Base-by-base conservation (phyloP, 2,329 filamentous ascomycete genomes). In the Hypocreales sp. region DNA sequence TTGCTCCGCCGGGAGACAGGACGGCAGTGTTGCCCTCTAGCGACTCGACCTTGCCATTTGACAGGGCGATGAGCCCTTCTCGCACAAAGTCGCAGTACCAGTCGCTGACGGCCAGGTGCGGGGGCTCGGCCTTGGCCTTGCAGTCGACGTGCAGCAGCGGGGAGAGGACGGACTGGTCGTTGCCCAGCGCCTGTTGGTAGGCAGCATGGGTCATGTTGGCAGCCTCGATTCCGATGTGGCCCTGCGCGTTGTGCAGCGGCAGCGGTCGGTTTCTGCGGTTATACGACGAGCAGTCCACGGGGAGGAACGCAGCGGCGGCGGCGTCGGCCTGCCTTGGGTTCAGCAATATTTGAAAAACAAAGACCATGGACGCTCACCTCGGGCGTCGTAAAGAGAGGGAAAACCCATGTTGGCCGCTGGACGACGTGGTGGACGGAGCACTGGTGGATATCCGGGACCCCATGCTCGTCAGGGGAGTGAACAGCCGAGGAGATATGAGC, bases 81-180 rank as follows among this genome's bases (percentile, higher is more conserved):
- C 79, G 67, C 10, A 84, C 77, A 40, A 82, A 82, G 28, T 83
- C 76, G 16, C 65, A 50, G 41, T 92, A 90, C 33, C 66, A 66
- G 36, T 82, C 75, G 27, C 74, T 79, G 29, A 83, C 67, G 7
- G 72, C 72, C 5, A 84, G 55, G 42, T 72, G 79, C 0, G 73
- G 65, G 1, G 72, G 73, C n/a, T 62, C 50, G 2, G 56, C 45
- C 4, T 55, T 50, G 13, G 62, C 48, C 1, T 50, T 39, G 5
- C 45, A 47, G 2, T 48, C 44, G 5, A 67, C 47, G 29, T 41
- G 52, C n/a, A 55, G 47, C 17, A 48, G 45, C 0, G 41, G 48
- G 5, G 53, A 67, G 43, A 67, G 62, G 8, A 60, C 50, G 3
- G 56, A 57, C 35, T 77, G 72, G 30, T 72, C 55, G 2, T 54